phyloP scores from a whole-genome alignment of 495 filamentous ascomycete species.

The Talaromyces thailandensis region DNA sequence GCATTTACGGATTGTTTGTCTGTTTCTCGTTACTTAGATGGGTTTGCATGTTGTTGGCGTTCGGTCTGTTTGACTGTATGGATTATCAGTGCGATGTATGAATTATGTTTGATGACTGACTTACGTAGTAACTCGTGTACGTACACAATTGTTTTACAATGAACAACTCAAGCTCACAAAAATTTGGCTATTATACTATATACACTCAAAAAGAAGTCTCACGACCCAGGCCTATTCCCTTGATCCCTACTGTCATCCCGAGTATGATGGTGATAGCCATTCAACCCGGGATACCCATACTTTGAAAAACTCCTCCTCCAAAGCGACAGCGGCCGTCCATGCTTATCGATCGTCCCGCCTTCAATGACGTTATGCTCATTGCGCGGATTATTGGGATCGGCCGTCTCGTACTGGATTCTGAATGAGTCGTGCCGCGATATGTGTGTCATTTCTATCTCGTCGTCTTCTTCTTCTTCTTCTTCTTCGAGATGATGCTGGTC shows the following conservation, averaged over 20 bases:
- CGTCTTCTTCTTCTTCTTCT: background rate
- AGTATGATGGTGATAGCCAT: background rate
- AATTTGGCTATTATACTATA: background rate
- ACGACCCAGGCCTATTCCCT: background rate
- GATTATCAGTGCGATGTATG: background rate
- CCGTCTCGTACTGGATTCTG: background rate
- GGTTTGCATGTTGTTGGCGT: background rate
- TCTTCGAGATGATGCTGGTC: background rate
- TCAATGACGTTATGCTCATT: background rate
- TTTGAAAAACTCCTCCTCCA: slow-evolving; percentile 3
- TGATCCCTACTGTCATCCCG: too few relatives aligned
- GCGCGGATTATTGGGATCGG: background rate
- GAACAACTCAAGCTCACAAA: too few relatives aligned
- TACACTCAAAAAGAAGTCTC: background rate
- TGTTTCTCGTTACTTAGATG: background rate
- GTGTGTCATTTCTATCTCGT: background rate
- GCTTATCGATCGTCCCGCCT: background rate
- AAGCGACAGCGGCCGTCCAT: background rate
- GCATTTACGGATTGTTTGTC: background rate
- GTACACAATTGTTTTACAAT: background rate
- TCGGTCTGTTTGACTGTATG: background rate
- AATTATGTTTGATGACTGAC: background rate
- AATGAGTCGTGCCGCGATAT: background rate
- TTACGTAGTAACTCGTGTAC: background rate
- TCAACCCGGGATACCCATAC: background rate